These are phyloP conservation scores for Periglandula ipomoeae DNA, from an alignment of 2,329 filamentous ascomycete species.

Conservation along the genomic window DNA sequence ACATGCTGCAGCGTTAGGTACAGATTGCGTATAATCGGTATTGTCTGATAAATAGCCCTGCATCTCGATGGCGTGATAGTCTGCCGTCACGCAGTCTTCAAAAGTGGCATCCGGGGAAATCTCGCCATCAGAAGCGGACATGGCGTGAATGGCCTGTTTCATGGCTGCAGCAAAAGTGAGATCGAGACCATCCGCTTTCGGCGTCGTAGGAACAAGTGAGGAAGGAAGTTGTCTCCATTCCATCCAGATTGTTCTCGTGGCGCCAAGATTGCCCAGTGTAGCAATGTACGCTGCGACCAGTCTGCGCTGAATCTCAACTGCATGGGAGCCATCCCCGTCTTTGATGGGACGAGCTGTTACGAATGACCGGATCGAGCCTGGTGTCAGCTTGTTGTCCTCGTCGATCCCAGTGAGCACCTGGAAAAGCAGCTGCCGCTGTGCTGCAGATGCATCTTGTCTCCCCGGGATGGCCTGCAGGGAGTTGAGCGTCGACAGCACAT, in stretches of 20 bases:
- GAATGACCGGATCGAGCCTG: conserved; percentile 18
- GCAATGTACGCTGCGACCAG: conserved; percentile 19
- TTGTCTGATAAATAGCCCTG: conserved; percentile 6
- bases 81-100: conserved; percentile 12
- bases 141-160: conserved; percentile 6
- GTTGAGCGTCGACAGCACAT: conserved; percentile 15
- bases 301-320: conserved; percentile 5
- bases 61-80: conserved; percentile 13
- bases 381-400: conserved; percentile 12
- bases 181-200: conserved; percentile 4
- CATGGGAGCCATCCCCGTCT: neutral
- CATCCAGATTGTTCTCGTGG: conserved; percentile 20
- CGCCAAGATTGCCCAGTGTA: conserved; percentile 22
- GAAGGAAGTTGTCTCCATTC: conserved; percentile 17
- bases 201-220: too few relatives aligned
- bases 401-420: conserved; percentile 20
- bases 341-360: conserved; percentile 8
- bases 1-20: neutral
- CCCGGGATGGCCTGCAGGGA: conserved; percentile 8
- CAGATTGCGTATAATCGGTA: neutral
- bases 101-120: conserved; percentile 3
- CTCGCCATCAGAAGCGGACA: conserved; percentile 3
- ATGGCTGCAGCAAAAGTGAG: conserved; percentile 8
- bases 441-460: neutral
- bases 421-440: conserved; percentile 18